Conservation (phyloP, 1,284 basidiomycete genomes). For the Waitea zeae region DNA sequence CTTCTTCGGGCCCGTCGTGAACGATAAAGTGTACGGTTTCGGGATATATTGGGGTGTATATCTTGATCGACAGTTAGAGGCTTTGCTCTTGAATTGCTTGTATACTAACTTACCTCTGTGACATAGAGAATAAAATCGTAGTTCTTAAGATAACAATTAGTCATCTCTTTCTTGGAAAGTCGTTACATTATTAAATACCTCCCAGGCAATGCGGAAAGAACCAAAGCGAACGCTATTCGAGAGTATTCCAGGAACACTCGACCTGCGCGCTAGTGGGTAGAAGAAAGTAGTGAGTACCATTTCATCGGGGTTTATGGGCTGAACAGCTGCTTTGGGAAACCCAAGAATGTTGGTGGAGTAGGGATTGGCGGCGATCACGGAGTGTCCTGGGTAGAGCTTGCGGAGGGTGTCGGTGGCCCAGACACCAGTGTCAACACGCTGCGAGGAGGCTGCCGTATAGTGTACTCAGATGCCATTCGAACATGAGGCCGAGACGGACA, state of each 20-base stretch:
- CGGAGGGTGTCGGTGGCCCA: conserved; percentile 35
- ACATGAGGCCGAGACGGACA: too few species aligned
- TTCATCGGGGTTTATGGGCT: conserved; percentile 29
- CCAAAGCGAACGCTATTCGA: conserved; percentile 33
- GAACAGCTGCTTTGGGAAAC: conserved; percentile 28
- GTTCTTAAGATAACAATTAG: conserved; percentile 14
- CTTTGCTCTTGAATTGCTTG: too few species aligned
- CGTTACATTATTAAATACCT: too few species aligned
- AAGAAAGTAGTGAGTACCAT: conserved; percentile 32
- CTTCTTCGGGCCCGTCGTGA: conserved; percentile 39
- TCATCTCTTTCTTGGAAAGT: too few species aligned
- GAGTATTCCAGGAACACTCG: conserved; percentile 32
- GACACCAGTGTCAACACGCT: conserved; percentile 2
- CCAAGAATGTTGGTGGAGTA: conserved; percentile 30
- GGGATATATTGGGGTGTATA: conserved; percentile 16
- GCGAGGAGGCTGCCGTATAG: too few species aligned
- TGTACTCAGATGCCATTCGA: conserved; percentile 4
- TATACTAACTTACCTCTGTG: conserved; percentile 17
- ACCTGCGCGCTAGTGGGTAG: conserved; percentile 23
- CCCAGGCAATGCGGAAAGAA: conserved; percentile 38
- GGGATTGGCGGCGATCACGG: conserved; percentile 33
- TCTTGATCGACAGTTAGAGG: too few species aligned
- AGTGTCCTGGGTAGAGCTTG: conserved; percentile 41
- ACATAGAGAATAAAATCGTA: conserved; percentile 30
- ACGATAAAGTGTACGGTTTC: conserved; percentile 38